Evolutionary conservation across 2,329 filamentous ascomycete genomes (phyloP).

Genomic region (Sarocladiaceae sp.): DNA sequence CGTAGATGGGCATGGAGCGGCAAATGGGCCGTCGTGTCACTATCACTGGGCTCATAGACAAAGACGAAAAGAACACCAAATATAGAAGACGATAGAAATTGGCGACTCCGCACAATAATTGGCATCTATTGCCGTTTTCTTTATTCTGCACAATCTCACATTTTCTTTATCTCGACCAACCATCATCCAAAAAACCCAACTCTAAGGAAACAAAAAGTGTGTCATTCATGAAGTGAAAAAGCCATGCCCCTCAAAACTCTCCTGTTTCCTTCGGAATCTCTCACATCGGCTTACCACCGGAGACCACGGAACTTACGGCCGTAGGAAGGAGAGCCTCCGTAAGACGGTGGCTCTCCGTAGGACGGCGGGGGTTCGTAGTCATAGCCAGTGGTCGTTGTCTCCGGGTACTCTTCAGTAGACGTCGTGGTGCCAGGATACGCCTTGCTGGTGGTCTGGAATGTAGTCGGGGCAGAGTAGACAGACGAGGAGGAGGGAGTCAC

Average conservation of each 20-base stretch:
- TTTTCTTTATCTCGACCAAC: not conserved
- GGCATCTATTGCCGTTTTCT: not conserved
- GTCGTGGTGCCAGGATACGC: constrained; percentile 5
- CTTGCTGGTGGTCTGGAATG: constrained; percentile 15
- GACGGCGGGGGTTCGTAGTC: constrained; percentile 17
- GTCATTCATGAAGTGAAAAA: not conserved
- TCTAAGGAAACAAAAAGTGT: not conserved
- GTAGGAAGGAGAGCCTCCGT: constrained; percentile 13
- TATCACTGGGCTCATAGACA: constrained; percentile 28
- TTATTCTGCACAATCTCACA: not conserved
- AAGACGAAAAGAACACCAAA: not conserved
- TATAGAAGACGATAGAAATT: not conserved
- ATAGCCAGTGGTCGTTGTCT: not conserved
- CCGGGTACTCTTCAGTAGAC: constrained; percentile 6
- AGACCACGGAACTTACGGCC: constrained; percentile 15
- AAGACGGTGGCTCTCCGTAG: constrained; percentile 20
- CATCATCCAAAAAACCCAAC: not conserved
- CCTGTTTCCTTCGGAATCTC: not conserved
- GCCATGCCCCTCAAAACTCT: not conserved
- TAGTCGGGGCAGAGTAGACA: constrained; percentile 6
- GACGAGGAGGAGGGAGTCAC: constrained; percentile 10
- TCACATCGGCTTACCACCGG: not conserved
- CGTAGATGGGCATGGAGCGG: constrained; percentile 94
- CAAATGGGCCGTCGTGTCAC: constrained; percentile 87
- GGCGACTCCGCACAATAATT: not conserved